phyloP scores from a whole-genome alignment of 345 rosid genomes.

The Gossypium ekmanianum region DNA sequence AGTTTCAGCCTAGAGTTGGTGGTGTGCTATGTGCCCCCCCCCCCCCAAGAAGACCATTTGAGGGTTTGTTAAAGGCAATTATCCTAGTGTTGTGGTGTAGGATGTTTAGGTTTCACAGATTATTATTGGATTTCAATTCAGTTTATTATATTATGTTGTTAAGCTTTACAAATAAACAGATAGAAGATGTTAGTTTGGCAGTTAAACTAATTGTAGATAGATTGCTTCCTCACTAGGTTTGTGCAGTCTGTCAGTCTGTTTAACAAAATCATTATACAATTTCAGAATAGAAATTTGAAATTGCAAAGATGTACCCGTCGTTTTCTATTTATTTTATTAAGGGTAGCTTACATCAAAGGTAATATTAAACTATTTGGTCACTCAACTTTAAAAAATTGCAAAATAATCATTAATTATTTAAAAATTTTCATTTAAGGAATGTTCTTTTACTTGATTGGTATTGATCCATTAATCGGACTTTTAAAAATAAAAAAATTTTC shows the following conservation, averaged over 20 bases:
- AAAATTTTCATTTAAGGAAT: too few species aligned
- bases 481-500: too few species aligned
- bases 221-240: neutral
- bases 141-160: neutral
- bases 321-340: too few species aligned
- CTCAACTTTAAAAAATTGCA: too few species aligned
- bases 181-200: constrained; percentile 1
- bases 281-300: neutral
- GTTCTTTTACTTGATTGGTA: too few species aligned
- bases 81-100: neutral
- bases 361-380: too few species aligned
- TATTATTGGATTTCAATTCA: neutral
- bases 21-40: neutral
- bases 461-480: too few species aligned
- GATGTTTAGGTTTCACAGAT: neutral
- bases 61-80: neutral
- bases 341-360: too few species aligned
- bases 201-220: neutral
- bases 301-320: neutral
- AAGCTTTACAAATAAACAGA: neutral
- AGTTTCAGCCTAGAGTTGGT: neutral
- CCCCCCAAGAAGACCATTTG: neutral
- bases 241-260: neutral
- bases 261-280: too few species aligned
- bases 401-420: too few species aligned